phyloP scores from a whole-genome alignment of 306 rosid genomes.

The Rosa persica region DNA sequence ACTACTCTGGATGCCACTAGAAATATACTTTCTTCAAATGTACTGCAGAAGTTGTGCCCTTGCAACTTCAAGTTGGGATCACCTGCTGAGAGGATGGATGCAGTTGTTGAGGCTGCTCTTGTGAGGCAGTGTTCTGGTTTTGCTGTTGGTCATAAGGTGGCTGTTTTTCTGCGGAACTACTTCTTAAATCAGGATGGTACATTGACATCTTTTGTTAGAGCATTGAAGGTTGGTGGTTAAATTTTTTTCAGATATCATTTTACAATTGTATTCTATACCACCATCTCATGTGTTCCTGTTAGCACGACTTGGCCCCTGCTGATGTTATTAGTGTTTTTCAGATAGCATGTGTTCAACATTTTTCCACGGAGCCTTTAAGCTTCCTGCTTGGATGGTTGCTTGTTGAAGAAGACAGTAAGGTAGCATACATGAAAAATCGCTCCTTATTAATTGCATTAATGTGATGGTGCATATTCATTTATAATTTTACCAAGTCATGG shows the following conservation, averaged over 20 bases:
- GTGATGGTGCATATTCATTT: neutral
- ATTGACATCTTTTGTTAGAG: conserved; percentile 77
- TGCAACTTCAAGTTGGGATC: conserved; percentile 64
- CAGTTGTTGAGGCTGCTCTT: conserved; percentile 85
- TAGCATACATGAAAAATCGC: conserved; percentile 15
- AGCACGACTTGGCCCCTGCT: conserved; percentile 21
- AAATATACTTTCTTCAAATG: conserved; percentile 66
- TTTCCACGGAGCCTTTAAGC: conserved; percentile 76
- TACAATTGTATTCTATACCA: conserved; percentile 12
- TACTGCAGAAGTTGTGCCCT: conserved; percentile 64
- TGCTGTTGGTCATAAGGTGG: conserved; percentile 78
- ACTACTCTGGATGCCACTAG: conserved; percentile 75
- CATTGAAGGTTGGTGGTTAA: conserved; percentile 71
- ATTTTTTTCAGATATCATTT: conserved; percentile 11
- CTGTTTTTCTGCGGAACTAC: conserved; percentile 71
- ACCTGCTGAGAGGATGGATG: conserved; percentile 86
- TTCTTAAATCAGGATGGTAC: conserved; percentile 94
- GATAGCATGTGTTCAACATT: conserved; percentile 82
- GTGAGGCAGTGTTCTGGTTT: conserved; percentile 62
- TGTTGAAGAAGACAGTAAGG: conserved; percentile 51
- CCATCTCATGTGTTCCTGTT: conserved; percentile 11
- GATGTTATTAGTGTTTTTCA: conserved; percentile 37
- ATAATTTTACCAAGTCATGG: neutral
- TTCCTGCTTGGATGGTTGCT: conserved; percentile 53
- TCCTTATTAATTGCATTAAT: neutral